Conservation (phyloP, 2,329 filamentous ascomycete genomes). For the Paraphoma sp. region DNA sequence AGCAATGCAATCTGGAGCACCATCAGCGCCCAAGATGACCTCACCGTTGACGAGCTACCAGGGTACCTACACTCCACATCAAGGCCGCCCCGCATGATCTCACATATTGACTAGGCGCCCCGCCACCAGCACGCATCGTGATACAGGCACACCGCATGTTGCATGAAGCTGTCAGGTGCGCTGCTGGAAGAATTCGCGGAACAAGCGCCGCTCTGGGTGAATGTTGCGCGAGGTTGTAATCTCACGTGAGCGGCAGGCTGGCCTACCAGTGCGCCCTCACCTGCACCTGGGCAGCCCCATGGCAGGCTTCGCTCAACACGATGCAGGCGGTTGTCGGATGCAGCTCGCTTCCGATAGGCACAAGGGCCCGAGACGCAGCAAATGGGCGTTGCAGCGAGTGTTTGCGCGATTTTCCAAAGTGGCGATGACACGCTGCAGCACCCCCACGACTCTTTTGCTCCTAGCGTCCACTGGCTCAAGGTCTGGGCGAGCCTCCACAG, state of each 20-base stretch:
- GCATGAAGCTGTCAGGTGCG: background rate
- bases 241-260: constrained; percentile 1
- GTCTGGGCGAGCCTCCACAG: constrained; percentile 11
- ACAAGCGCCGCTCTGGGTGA: background rate
- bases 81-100: background rate
- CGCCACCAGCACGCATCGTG: background rate
- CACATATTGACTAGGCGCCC: background rate
- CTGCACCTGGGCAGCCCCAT: too few species aligned
- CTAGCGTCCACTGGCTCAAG: constrained; percentile 10
- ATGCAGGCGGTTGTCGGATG: background rate
- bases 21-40: background rate
- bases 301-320: background rate
- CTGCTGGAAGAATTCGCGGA: background rate
- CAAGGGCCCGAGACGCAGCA: background rate
- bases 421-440: constrained; percentile 8
- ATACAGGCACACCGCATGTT: background rate
- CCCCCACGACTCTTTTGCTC: constrained; percentile 1
- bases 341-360: constrained; percentile 4
- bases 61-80: background rate
- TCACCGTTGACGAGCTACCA: background rate
- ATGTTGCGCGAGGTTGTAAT: background rate
- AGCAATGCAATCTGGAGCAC: background rate
- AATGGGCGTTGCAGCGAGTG: constrained; percentile 1
- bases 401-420: constrained; percentile 18
- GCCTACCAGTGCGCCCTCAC: too few species aligned